A percentile compares a stretch with the other conserved stretches of the same genome.
Conservation (phyloP, 2,329 filamentous ascomycete species). For the Epichloe aotearoae region DNA sequence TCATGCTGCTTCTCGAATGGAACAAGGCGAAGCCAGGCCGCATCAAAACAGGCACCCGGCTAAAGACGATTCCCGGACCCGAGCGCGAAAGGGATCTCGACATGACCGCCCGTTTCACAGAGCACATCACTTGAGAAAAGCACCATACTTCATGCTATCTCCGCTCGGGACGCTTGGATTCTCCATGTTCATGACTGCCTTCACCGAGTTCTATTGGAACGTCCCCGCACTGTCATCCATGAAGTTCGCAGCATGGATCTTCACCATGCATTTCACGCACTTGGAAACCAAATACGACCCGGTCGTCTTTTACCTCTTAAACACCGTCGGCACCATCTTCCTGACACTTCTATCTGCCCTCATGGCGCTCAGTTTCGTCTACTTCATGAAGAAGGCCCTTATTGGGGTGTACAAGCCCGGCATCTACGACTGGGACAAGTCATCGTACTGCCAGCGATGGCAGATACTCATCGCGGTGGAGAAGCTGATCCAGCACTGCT, state of each 20-base stretch:
- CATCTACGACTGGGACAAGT: conserved; percentile 44
- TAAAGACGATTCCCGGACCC: conserved; percentile 1
- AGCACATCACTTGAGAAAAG: conserved; percentile 16
- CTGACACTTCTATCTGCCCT: conserved; percentile 30
- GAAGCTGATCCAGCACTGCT: conserved; percentile 35
- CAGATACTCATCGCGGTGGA: conserved; percentile 40
- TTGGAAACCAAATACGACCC: conserved; percentile 16
- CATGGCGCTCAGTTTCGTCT: conserved; percentile 28
- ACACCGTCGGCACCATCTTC: conserved; percentile 24
- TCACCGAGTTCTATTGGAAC: conserved; percentile 38
- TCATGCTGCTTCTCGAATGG: conserved; percentile 3
- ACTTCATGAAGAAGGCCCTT: conserved; percentile 36
- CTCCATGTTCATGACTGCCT: conserved; percentile 30
- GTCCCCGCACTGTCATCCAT: conserved; percentile 32
- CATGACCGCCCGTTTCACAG: conserved; percentile 44
- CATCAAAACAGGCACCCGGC: not conserved
- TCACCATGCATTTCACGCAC: conserved; percentile 11
- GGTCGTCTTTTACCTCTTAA: conserved; percentile 27
- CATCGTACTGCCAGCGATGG: conserved; percentile 45
- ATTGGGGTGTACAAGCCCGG: conserved; percentile 37
- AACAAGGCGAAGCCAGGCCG: not conserved
- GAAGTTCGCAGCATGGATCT: conserved; percentile 28
- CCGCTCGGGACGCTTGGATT: conserved; percentile 35
- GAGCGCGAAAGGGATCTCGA: conserved; percentile 18
- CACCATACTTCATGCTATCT: conserved; percentile 35